Base-by-base conservation (phyloP, 108 stramenopile genomes). In the Nitzschia inconspicua region DNA sequence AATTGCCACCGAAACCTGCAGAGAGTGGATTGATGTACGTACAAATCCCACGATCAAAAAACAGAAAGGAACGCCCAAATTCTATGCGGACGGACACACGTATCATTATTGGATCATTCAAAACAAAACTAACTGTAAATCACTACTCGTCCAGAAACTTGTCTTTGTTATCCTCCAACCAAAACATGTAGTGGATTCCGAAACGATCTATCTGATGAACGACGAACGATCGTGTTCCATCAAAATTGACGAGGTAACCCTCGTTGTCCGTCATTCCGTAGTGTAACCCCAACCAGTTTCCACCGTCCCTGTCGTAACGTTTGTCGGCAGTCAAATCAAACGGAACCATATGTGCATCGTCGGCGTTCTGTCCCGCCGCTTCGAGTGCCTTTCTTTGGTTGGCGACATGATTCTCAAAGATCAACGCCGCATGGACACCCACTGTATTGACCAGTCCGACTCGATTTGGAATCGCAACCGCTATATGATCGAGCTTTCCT, bases 201-300 rank as follows among this genome's bases (percentile, higher is more conserved):
- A 75, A 75, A 43, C 70, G 47, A 57, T 82, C 81, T n/a, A 24
- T 65, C 59, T 82, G 81, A 48, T 82, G 81, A 14, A 82, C 62
- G 8, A 82, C 73, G 14, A 64, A 40, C 10, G 81, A 82, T 25
- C 68, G 56, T 13, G 49, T 52, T 22, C 76, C 76, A 65, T 82
- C 72, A 31, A 44, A 50, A 3, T 82, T 35, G 0, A 47, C 34
- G 44, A 82, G 72, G 29, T 65, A 79, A 3, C 78, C 78, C 3
- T 72, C 61, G 5, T 24, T 22, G 64, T 79, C 73, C 11, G 53
- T 66, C n/a, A 79, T n/a, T 37, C 64, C 65, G 31, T 57, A 73
- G 2, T 60, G 55, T 20, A 35, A 20, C 2, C 72, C 72, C 11
- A 73, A n/a, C 64, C 64, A 73, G 29, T 20, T 26, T 19, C 63